Percentiles rank a stretch among this genome's conserved stretches.
These are phyloP conservation scores for Zymoseptoria tritici DNA, from an alignment of 2,329 filamentous ascomycete species.

Conservation along the genomic window DNA sequence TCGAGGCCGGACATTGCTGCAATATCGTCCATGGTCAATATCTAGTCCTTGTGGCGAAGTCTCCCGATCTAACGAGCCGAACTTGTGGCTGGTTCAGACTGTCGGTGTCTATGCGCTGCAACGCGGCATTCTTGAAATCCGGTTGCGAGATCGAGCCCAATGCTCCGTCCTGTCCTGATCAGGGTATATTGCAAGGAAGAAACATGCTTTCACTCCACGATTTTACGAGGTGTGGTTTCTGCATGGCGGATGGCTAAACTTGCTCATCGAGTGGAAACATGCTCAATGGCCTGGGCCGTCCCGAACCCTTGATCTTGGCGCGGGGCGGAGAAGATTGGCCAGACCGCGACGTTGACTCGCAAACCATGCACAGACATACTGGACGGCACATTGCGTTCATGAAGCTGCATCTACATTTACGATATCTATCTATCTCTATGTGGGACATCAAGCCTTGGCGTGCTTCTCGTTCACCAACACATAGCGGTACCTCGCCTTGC, in stretches of 20 bases:
- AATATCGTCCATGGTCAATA: neutral
- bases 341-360: neutral
- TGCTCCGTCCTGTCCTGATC: neutral
- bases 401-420: no score
- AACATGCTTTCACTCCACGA: neutral
- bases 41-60: neutral
- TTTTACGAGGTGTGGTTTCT: neutral
- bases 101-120: neutral
- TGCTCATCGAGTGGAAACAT: neutral
- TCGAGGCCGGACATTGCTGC: neutral
- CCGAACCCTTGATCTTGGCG: neutral
- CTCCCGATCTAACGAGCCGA: neutral
- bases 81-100: neutral
- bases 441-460: no score
- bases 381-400: no score
- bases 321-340: neutral
- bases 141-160: no score
- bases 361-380: neutral
- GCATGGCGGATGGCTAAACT: neutral
- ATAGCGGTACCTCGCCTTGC: conserved; percentile 42
- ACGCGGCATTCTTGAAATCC: neutral
- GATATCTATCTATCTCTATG: no score
- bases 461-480: conserved; percentile 22
- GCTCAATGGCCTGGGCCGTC: neutral
- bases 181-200: neutral